Evolutionary conservation across 2,329 filamentous ascomycete genomes (phyloP), one percentile per base, ranked within the genome.

Genomic region (Zasmidium citrigriseum): DNA sequence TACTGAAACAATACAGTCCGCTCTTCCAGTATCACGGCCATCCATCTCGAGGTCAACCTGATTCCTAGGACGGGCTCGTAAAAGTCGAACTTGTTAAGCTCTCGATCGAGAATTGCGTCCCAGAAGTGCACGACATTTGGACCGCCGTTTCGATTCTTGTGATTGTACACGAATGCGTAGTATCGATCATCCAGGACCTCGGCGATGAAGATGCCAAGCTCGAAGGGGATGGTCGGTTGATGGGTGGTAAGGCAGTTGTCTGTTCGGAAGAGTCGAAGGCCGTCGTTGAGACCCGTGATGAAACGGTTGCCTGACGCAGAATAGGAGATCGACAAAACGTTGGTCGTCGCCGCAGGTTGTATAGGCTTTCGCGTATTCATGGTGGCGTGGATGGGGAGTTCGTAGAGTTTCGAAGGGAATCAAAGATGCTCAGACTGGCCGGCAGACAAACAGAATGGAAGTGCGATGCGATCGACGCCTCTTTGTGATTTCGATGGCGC

Each of bases 311-410:
- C 85, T 73, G 95, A 90, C 68, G 86, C 83, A 72, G 97, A 98
- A 79, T 96, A 96, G 9, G 89, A 86, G 47, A 89, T 86, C 14
- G 91, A 96, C 38, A 97, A 83, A 11, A 92, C 93, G 60, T 87
- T 84, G 3, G 89, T 88, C 54, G 87, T 86, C 46, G 82, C 83
- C 18, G 90, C 86, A 52, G 86, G 86, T 78, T 96, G 91, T 70
- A 98, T 91, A 57, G 90, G 86, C 53, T 89, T 89, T 59, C 93
- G 85, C 46, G 92, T 96, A 74, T 98, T 95, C 95, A 98, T 99
- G 54, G 49, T 60, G 51, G 41, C 46, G 46, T 41, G 14, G 34
- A 41, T 16, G 16, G 5, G 4, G 34, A n/a, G 18, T 12, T 50
- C 18, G 16, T 14, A 50, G 14, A 50, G 23, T 20, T n/a, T 21